A percentile compares a stretch with the other conserved stretches of the same genome.
These are phyloP conservation scores for Moringa oleifera DNA, from an alignment of 345 rosid species.

Conservation along the genomic window DNA sequence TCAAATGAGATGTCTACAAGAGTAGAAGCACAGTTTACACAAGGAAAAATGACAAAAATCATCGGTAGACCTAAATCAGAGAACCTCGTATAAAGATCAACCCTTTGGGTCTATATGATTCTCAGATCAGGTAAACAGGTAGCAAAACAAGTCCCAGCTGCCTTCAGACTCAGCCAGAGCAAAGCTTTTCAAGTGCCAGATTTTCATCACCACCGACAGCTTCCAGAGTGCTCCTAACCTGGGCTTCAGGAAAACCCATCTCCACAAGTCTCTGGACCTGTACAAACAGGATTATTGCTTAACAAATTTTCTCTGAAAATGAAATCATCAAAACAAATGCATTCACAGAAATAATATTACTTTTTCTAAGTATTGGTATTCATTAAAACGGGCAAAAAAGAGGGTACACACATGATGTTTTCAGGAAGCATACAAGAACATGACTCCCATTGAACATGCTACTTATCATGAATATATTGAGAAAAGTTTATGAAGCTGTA, in stretches of 20 bases:
- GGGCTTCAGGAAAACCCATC: conserved; percentile 87
- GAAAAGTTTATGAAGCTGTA: not conserved
- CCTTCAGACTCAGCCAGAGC: conserved; percentile 38
- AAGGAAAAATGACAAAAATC: not conserved
- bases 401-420: too few relatives aligned
- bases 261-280: conserved; percentile 87
- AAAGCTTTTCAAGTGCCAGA: conserved; percentile 88
- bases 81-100: not conserved
- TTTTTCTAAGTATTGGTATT: too few relatives aligned
- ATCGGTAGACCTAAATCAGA: not conserved
- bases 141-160: conserved; percentile 9
- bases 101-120: not conserved
- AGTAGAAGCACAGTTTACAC: not conserved
- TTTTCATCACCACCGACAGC: conserved; percentile 95
- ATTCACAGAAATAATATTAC: too few relatives aligned
- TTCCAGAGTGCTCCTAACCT: conserved; percentile 75
- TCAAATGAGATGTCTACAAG: not conserved
- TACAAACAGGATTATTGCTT: not conserved
- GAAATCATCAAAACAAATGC: not conserved
- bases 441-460: too few relatives aligned
- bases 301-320: not conserved
- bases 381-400: too few relatives aligned
- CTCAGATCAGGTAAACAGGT: not conserved
- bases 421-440: too few relatives aligned
- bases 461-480: too few relatives aligned